These are phyloP conservation scores for Cytospora chrysosperma DNA, from an alignment of 2,329 filamentous ascomycete species.

Conservation along the genomic window DNA sequence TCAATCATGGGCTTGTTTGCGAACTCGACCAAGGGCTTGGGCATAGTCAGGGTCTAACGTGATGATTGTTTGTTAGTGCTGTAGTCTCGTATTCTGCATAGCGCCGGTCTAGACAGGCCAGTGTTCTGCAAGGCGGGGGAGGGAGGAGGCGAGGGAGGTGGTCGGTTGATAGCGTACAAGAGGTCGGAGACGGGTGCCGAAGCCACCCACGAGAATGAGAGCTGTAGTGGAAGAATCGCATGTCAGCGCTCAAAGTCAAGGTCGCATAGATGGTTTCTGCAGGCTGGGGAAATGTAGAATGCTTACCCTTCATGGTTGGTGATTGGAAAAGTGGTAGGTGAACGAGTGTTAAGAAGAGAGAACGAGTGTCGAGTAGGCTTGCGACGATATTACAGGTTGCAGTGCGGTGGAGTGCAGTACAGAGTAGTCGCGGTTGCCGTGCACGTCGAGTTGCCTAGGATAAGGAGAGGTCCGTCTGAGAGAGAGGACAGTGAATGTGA, in stretches of 20 bases:
- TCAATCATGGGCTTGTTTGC: constrained; percentile 99
- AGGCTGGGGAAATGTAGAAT: not conserved
- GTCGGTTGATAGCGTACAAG: constrained; percentile 60
- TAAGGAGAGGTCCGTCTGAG: not conserved
- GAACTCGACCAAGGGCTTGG: constrained; percentile 97
- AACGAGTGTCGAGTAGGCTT: constrained; percentile 4
- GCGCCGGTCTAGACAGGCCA: not conserved
- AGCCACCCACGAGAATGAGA: constrained; percentile 98
- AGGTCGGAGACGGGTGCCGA: constrained; percentile 95
- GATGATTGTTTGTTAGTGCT: constrained; percentile 25
- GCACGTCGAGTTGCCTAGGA: not conserved
- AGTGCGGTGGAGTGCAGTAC: too few relatives aligned
- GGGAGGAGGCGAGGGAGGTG: constrained; percentile 9
- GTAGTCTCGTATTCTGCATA: not conserved
- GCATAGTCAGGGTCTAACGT: constrained; percentile 84
- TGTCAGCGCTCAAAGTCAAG: constrained; percentile 25
- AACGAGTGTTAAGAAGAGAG: constrained; percentile 17
- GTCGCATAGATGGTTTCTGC: not conserved
- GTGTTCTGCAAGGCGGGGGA: not conserved
- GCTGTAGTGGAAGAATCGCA: constrained; percentile 50
- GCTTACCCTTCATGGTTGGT: constrained; percentile 24
- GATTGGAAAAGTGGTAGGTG: constrained; percentile 2
- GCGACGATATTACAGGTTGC: not conserved
- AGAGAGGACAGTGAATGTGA: not conserved
- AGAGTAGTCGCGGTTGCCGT: not conserved